Evolutionary conservation across 257 asterid species (phyloP).

Genomic region (Thymus quinquecostatus): DNA sequence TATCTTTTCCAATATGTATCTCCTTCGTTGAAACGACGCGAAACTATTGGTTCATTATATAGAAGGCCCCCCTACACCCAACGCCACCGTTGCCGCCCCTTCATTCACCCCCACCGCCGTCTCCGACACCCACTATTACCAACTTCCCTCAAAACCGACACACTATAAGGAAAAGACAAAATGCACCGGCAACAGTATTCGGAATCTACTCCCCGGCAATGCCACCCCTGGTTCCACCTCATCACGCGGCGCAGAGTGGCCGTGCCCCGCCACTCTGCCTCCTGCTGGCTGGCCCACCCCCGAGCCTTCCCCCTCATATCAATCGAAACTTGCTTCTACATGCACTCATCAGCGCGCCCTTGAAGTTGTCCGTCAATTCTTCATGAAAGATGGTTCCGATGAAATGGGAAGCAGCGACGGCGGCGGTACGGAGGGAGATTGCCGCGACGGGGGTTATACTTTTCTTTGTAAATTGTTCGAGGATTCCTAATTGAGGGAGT

Average conservation of each 20-base stretch:
- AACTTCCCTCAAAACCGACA: constrained; percentile 40
- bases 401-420: constrained; percentile 41
- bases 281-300: constrained; percentile 32
- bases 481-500: constrained; percentile 52
- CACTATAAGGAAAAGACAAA: constrained; percentile 41
- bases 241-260: constrained; percentile 56
- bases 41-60: no score
- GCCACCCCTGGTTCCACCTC: constrained; percentile 32
- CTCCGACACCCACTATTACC: constrained; percentile 18
- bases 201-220: constrained; percentile 1
- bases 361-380: constrained; percentile 38
- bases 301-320: constrained; percentile 38
- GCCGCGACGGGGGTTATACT: constrained; percentile 15
- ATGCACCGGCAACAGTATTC: background rate
- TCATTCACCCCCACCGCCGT: background rate
- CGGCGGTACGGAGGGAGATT: constrained; percentile 35
- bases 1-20: no score
- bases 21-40: no score
- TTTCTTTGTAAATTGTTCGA: constrained; percentile 61
- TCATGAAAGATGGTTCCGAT: constrained; percentile 37
- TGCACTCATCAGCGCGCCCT: constrained; percentile 52
- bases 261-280: constrained; percentile 48
- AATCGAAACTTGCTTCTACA: constrained; percentile 34
- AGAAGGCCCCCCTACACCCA: constrained; percentile 54
- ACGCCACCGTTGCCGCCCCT: background rate